Evolutionary conservation across 306 rosid species (phyloP).

Genomic region (Begonia peltatifolia): DNA sequence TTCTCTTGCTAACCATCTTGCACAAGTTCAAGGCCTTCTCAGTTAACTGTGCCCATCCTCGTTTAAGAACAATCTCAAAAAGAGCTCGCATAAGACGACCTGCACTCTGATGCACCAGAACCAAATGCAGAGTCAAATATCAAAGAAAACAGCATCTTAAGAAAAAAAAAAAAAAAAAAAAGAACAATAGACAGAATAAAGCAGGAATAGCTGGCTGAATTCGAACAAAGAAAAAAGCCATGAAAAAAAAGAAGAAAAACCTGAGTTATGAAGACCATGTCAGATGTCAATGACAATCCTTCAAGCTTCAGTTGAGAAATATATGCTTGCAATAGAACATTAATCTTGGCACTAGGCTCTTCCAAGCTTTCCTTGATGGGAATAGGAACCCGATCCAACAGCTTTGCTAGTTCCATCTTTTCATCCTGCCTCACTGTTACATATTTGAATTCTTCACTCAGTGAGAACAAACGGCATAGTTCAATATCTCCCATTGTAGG

Average conservation of each 20-base stretch:
- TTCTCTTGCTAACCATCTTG: slow-evolving; percentile 86
- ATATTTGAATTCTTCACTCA: slow-evolving; percentile 93
- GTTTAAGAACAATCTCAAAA: slow-evolving; percentile 80
- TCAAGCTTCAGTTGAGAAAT: slow-evolving; percentile 89
- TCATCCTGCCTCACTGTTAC: slow-evolving; percentile 90
- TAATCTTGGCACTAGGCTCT: slow-evolving; percentile 96
- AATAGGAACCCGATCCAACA: slow-evolving; percentile 84
- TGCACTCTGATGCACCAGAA: slow-evolving; percentile 45
- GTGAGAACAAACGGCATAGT: slow-evolving; percentile 77
- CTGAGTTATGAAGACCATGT: slow-evolving; percentile 97
- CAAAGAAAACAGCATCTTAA: background rate
- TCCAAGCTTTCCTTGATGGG: slow-evolving; percentile 94
- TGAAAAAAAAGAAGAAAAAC: slow-evolving; percentile 16
- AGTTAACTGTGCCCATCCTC: slow-evolving; percentile 93
- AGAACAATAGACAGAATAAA: background rate
- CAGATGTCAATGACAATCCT: slow-evolving; percentile 85
- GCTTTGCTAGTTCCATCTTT: slow-evolving; percentile 83
- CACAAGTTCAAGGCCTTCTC: slow-evolving; percentile 84
- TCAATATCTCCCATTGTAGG: slow-evolving; percentile 95
- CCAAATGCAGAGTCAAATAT: background rate
- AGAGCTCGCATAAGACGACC: slow-evolving; percentile 97
- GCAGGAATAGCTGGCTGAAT: background rate
- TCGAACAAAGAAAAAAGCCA: background rate
- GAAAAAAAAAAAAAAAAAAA: slow-evolving; percentile 3
- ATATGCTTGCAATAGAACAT: slow-evolving; percentile 84